A percentile compares a stretch with the other conserved stretches of the same genome.
These are phyloP conservation scores for Paraleonurus japonicus DNA, from an alignment of 257 asterid species.

Conservation along the genomic window DNA sequence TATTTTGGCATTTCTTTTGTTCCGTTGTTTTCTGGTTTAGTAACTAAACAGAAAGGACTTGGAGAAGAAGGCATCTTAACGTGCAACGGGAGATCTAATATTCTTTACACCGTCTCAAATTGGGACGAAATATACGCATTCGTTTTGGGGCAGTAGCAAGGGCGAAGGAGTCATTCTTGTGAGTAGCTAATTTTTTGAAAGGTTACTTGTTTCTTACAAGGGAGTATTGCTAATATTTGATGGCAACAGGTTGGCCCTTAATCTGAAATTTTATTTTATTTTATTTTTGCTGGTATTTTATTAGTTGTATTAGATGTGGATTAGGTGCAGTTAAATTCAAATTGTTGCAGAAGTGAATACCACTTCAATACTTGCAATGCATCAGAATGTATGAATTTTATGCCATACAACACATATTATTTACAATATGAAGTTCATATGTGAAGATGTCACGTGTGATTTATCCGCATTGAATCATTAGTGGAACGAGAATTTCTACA, in stretches of 20 bases:
- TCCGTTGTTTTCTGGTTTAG: conserved; percentile 53
- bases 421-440: too few relatives aligned
- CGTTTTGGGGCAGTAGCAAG: conserved; percentile 40
- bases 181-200: conserved; percentile 20
- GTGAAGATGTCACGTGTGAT: too few relatives aligned
- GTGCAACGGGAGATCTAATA: conserved; percentile 33
- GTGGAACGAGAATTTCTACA: too few relatives aligned
- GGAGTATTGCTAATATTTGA: conserved; percentile 9
- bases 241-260: conserved; percentile 26
- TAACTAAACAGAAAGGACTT: conserved; percentile 44
- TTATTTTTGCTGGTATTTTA: conserved; percentile 19
- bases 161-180: conserved; percentile 1
- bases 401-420: background rate
- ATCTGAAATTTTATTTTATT: background rate
- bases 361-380: conserved; percentile 2
- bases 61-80: conserved; percentile 30
- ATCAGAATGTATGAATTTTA: background rate
- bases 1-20: conserved; percentile 51
- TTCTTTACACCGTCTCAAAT: conserved; percentile 57
- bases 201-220: background rate
- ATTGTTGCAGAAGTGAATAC: conserved; percentile 12
- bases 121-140: conserved; percentile 66
- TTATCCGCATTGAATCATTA: too few relatives aligned
- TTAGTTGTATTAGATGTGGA: conserved; percentile 15
- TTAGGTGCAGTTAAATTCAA: conserved; percentile 5